Evolutionary conservation across 768 basidiomycete species (phyloP), one percentile per base, ranked within the genome.

Genomic region (Leccinum subgranulosum): DNA sequence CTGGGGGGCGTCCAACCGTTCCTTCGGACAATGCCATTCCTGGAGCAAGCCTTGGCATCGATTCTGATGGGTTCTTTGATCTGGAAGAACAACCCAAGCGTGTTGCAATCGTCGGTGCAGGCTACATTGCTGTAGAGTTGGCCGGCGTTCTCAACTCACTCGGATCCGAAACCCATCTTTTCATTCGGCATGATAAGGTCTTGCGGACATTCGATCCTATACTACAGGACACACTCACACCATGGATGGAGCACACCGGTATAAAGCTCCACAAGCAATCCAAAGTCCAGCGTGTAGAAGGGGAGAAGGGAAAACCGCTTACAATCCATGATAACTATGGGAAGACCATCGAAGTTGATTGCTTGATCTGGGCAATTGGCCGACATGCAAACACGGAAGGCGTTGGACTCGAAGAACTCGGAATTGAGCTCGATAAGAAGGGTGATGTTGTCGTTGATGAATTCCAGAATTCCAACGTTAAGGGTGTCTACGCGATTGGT

Each of bases 101-200:
- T 57, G 94, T 97, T 29, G 95, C 88, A 3, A 88, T 98, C 54
- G 87, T 98, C 45, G 97, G 97, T 48, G 97, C 97, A 14, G 97
- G 97, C 1, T 99, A 99, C 73, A 98, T 99, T 64, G 94, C 94
- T 17, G 92, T 98, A 60, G 97, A 99, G 74, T 85, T 99, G 48
- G 93, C 96, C 5, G 97, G 97, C 19, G 84, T 99, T 54, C 84
- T 99, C 75, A 85, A 98, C 73, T 81, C 91, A 7, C 84, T 97
- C 55, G 94, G 95, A 21, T 82, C 87, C 34, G 93, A 98, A 74
- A 94, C 94, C 8, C 94, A 98, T 70, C 74, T 98, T 63, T 72
- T 98, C 71, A 98, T 98, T 64, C 88, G 97, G 53, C 80, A 86
- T 53, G 92, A 98, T 53, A 88, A 84, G 55, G 92, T 98, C 45